These are phyloP conservation scores for Halophytophthora polymorphica DNA, from an alignment of 352 stramenopile genomes.

Conservation along the genomic window DNA sequence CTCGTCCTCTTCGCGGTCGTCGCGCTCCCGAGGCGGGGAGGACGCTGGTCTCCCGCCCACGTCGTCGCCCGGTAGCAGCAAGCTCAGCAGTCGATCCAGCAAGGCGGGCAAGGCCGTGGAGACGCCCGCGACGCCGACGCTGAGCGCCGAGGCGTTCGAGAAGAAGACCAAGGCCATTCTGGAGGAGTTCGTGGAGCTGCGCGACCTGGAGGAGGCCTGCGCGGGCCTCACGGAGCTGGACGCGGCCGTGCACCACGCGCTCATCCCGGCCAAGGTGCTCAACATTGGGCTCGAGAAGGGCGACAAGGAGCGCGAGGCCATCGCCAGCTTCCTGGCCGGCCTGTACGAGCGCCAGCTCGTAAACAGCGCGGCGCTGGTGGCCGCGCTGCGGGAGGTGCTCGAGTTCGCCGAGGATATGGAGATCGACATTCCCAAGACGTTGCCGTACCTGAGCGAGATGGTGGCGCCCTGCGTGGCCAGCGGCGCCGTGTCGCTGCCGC, in stretches of 20 bases:
- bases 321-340: conserved; percentile 49
- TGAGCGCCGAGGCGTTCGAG: conserved; percentile 58
- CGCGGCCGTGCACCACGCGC: conserved; percentile 38
- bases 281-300: conserved; percentile 76
- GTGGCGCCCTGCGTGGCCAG: conserved; percentile 52
- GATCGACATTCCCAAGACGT: conserved; percentile 76
- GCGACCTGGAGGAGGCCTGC: conserved; percentile 81
- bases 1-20: conserved; percentile 34
- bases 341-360: conserved; percentile 53
- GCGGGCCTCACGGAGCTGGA: conserved; percentile 55
- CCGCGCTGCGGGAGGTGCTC: conserved; percentile 51
- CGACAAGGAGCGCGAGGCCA: conserved; percentile 53
- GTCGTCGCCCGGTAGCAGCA: conserved; percentile 25
- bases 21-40: conserved; percentile 17
- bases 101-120: conserved; percentile 20
- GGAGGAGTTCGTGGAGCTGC: conserved; percentile 79
- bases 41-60: conserved; percentile 35
- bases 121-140: conserved; percentile 6
- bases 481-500: conserved; percentile 35
- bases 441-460: conserved; percentile 72
- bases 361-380: conserved; percentile 30
- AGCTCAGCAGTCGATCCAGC: conserved; percentile 9
- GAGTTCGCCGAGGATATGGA: conserved; percentile 80
- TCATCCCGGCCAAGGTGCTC: conserved; percentile 49
- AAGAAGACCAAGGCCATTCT: conserved; percentile 88